Evolutionary conservation across 495 filamentous ascomycete genomes (phyloP), one percentile per base, ranked within the genome.

Genomic region (Lasiosphaeriaceae sp.): DNA sequence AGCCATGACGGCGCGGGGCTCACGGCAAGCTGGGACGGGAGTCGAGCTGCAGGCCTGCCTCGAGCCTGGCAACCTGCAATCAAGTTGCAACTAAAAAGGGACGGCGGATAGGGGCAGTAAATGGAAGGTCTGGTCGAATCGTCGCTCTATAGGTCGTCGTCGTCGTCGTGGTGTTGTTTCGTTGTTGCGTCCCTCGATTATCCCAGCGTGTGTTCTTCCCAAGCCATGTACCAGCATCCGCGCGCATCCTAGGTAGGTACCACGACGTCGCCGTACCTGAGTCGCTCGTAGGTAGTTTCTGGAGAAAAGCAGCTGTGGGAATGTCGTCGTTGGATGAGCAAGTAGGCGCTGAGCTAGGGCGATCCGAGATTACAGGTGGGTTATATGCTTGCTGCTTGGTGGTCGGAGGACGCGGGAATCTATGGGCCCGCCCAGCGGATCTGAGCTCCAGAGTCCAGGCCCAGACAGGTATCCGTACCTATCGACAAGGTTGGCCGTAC

Each of bases 1-100:
- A 74, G 87, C 81, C 88, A 91, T 92, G 72, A 55, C 68, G 19
- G 60, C 57, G 35, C n/a, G n/a, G n/a, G 23, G 14, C 48, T 50
- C 21, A 12, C 39, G 26, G 47, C 47, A 39, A 52, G 50, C 29
- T 39, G 17, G 11, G 45, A 22, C 39, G 43, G 19, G 20, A 3
- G 6, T 17, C 19, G 20, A 19, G 7, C 5, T 14, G 11, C 45
- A 26, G 20, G 31, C 39, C n/a, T 47, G 31, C 39, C n/a, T 47
- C 17, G 14, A 44, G 17, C 20, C 24, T 31, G 34, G 31, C 35
- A 47, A 37, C 31, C 20, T 17, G 51, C 26, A 51, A 29, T 34
- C 31, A 43, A 24, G 46, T 47, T 50, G 39, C 43, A 37, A 31
- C 49, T 37, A 31, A 50, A 31, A 4, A 31, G 26, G 26, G 26